Conservation (phyloP, 345 rosid genomes). For the Lepidium africanum region DNA sequence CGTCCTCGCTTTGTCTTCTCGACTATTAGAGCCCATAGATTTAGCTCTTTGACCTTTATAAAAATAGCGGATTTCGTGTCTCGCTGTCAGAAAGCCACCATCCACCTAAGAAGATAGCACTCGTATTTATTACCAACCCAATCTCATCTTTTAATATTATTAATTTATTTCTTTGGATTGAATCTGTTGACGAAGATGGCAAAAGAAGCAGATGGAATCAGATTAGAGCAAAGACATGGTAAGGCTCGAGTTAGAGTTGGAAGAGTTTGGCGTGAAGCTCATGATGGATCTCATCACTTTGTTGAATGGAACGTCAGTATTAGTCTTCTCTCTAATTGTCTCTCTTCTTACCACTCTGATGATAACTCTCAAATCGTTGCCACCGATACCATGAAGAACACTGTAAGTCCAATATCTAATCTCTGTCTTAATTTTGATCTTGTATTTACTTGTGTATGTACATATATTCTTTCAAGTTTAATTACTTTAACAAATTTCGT, state of each 20-base stretch:
- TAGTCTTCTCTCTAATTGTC: slow-evolving; percentile 70
- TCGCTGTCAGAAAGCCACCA: not conserved
- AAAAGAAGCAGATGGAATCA: slow-evolving; percentile 42
- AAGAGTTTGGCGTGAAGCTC: slow-evolving; percentile 69
- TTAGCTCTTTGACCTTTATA: too few relatives aligned
- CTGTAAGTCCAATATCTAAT: slow-evolving; percentile 27
- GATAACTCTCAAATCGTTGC: slow-evolving; percentile 89
- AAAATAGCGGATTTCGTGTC: not conserved
- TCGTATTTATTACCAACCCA: too few relatives aligned
- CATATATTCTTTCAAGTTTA: too few relatives aligned
- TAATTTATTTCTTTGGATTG: not conserved
- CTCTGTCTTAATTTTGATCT: too few relatives aligned
- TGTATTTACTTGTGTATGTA: too few relatives aligned
- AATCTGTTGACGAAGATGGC: slow-evolving; percentile 30
- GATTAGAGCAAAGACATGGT: slow-evolving; percentile 84
- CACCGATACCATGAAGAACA: slow-evolving; percentile 94
- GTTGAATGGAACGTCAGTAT: slow-evolving; percentile 83
- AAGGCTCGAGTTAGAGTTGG: slow-evolving; percentile 75
- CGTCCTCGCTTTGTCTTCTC: too few relatives aligned
- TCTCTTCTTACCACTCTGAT: slow-evolving; percentile 49
- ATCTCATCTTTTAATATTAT: too few relatives aligned
- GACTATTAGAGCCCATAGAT: too few relatives aligned
- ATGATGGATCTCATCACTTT: slow-evolving; percentile 44
- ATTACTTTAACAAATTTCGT: too few relatives aligned
- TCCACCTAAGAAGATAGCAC: not conserved